These are phyloP conservation scores for Kentomonas sorsogonicus DNA, from an alignment of 208 protist species.

Conservation along the genomic window DNA sequence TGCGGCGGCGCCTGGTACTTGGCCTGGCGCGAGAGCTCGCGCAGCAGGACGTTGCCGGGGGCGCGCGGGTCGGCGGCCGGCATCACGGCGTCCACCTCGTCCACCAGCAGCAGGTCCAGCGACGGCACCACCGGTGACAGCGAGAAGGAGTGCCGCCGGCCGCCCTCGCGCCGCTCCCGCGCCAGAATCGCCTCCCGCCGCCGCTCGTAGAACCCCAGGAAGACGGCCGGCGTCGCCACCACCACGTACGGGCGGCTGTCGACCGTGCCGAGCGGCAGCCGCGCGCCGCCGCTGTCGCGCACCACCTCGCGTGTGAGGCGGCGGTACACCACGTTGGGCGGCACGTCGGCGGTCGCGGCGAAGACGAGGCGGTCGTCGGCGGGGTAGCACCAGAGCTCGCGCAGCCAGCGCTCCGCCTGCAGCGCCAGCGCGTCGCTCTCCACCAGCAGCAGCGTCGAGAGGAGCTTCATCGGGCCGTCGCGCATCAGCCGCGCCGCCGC, in stretches of 20 bases:
- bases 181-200: constrained; percentile 37
- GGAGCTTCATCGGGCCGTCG: constrained; percentile 82
- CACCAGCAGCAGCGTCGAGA: constrained; percentile 76
- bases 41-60: constrained; percentile 73
- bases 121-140: constrained; percentile 65
- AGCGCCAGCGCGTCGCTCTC: constrained; percentile 68
- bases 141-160: constrained; percentile 50
- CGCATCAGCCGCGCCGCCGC: constrained; percentile 81
- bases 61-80: constrained; percentile 51
- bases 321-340: constrained; percentile 57
- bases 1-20: constrained; percentile 87
- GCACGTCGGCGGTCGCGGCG: constrained; percentile 55
- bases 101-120: constrained; percentile 77
- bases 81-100: constrained; percentile 86
- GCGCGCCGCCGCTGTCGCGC: constrained; percentile 23
- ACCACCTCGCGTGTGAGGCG: constrained; percentile 62
- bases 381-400: constrained; percentile 86
- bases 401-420: constrained; percentile 80
- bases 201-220: constrained; percentile 67
- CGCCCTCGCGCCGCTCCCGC: constrained; percentile 35
- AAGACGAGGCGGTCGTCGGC: constrained; percentile 81
- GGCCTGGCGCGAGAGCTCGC: constrained; percentile 72
- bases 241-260: constrained; percentile 81
- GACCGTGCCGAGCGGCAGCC: constrained; percentile 31
- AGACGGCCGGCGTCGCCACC: constrained; percentile 68